These are phyloP conservation scores for Blastobotrys indianensis DNA, from an alignment of 1,139 yeast species.

Conservation along the genomic window DNA sequence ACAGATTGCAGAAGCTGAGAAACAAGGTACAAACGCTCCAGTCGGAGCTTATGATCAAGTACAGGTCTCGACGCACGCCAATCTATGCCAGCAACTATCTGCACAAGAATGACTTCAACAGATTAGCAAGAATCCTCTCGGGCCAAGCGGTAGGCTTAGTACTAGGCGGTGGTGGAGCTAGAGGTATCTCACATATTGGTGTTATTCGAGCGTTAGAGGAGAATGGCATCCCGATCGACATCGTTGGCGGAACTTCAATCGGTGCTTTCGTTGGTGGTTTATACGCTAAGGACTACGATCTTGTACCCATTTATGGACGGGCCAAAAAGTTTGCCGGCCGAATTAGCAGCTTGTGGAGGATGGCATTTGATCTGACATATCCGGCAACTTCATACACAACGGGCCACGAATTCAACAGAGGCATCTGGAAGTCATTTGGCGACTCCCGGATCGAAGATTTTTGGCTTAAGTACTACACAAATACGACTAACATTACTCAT, in stretches of 20 bases:
- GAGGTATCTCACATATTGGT: slow-evolving; percentile 91
- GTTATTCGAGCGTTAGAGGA: slow-evolving; percentile 90
- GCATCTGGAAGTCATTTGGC: slow-evolving; percentile 94
- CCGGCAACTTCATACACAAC: slow-evolving; percentile 94
- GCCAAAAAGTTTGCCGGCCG: slow-evolving; percentile 82
- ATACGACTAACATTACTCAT: slow-evolving; percentile 93
- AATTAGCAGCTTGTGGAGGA: slow-evolving; percentile 81
- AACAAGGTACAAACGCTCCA: slow-evolving; percentile 34
- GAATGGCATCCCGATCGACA: slow-evolving; percentile 86
- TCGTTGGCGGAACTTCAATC: slow-evolving; percentile 93
- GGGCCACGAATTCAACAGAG: slow-evolving; percentile 94
- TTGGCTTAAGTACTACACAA: slow-evolving; percentile 84
- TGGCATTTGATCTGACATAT: slow-evolving; percentile 75
- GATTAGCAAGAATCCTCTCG: slow-evolving; percentile 82
- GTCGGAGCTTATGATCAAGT: slow-evolving; percentile 31
- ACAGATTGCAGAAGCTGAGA: slow-evolving; percentile 22
- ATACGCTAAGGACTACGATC: slow-evolving; percentile 85
- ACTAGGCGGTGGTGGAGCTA: slow-evolving; percentile 96
- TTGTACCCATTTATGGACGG: slow-evolving; percentile 85
- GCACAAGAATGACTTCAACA: slow-evolving; percentile 81
- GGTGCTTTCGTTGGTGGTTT: slow-evolving; percentile 95
- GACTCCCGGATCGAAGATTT: slow-evolving; percentile 91
- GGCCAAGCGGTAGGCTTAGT: slow-evolving; percentile 94
- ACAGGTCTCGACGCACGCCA: slow-evolving; percentile 26
- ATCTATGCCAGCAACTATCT: slow-evolving; percentile 44